Base-by-base conservation (phyloP, 176 grass and related monocot species). In the Coix lacrymajobi region DNA sequence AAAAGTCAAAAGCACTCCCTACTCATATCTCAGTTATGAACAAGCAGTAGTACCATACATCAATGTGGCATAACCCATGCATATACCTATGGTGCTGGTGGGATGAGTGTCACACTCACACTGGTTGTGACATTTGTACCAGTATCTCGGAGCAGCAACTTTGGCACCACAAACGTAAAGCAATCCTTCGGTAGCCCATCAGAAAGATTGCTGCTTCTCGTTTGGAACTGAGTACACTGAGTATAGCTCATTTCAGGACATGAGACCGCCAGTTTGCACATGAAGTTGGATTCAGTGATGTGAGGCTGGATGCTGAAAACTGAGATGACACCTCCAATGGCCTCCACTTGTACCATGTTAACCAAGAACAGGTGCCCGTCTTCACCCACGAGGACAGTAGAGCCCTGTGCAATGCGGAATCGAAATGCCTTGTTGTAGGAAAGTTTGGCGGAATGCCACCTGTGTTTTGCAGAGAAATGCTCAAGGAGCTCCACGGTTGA, bases 351-450 rank as follows among this genome's bases (percentile, higher is more conserved):
- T 62, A 38, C 75, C 75, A 60, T 77, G 75, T 62, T 62, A 77
- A 77, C 54, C 54, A 77, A 12, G 36, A 77, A 77, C 54, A 77
- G 6, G 12, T 77, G 75, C 75, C 75, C 75, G 26, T 77, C 75
- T 41, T 77, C 75, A 57, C 75, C 52, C 49, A 26, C 2, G 22
- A 77, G 33, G 58, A 39, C 3, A 41, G 36, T 62, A 25, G 52
- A 62, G 32, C 54, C 54, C 54, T 62, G 56, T 25, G 34, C 54
- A 41, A 62, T 38, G 33, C n/a, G 12, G 52, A 57, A 40, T 28
- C 30, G 71, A 31, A 34, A 75, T 22, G 75, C n/a, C 54, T 60
- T 77, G 56, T 77, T 77, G 48, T 75, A 75, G 13, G 75, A 62
- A 28, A 77, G 25, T 60, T n/a, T 77, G 20, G 8, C 8, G 3